Conservation (phyloP, 345 rosid species). For the Erodium maritimum region DNA sequence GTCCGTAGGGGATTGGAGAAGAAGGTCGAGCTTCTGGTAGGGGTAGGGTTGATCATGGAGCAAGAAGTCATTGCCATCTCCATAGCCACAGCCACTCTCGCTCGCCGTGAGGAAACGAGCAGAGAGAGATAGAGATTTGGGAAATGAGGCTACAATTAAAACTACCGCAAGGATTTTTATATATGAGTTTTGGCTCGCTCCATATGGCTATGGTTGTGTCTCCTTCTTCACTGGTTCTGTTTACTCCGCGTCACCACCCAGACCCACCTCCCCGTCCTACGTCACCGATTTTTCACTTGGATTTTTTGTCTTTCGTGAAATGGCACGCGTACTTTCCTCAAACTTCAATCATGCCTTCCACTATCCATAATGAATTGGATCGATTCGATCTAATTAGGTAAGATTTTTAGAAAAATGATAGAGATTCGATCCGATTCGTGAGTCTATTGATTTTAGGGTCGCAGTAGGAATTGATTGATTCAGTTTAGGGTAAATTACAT, state of each 20-base stretch:
- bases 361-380: too few species aligned
- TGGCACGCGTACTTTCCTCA: too few species aligned
- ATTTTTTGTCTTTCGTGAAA: too few species aligned
- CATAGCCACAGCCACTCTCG: conserved; percentile 26
- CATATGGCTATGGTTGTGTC: not conserved
- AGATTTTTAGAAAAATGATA: too few species aligned
- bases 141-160: conserved; percentile 25
- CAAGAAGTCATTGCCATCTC: conserved; percentile 47
- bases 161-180: not conserved
- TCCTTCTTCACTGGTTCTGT: not conserved
- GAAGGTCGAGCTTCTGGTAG: conserved; percentile 5
- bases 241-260: not conserved
- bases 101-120: conserved; percentile 9
- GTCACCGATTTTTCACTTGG: not conserved
- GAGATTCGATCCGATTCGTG: too few species aligned
- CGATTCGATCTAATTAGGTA: too few species aligned
- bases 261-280: not conserved
- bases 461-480: too few species aligned
- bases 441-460: too few species aligned
- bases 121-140: conserved; percentile 25
- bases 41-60: conserved; percentile 18
- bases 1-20: conserved; percentile 17
- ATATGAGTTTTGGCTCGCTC: not conserved
- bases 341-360: too few species aligned
- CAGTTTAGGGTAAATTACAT: too few species aligned